These are phyloP conservation scores for Euptelea pleiosperma DNA, from an alignment of 164 flowering plant species.

Conservation along the genomic window DNA sequence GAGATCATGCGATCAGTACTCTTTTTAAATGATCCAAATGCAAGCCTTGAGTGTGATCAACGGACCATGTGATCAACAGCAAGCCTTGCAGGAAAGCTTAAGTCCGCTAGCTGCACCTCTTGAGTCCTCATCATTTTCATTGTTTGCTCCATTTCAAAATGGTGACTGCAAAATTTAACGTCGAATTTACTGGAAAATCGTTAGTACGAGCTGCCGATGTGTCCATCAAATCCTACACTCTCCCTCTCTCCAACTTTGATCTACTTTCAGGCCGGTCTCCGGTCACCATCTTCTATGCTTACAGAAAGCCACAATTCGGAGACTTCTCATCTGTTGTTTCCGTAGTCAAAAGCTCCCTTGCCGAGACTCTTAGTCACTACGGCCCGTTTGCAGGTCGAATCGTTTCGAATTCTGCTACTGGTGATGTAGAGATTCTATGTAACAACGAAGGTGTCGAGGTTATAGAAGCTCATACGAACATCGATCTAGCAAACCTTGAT, in stretches of 20 bases:
- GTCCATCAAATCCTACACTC: no score
- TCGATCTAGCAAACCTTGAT: constrained; percentile 24
- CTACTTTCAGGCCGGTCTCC: constrained; percentile 2
- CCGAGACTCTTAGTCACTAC: constrained; percentile 29
- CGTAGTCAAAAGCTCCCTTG: constrained; percentile 32
- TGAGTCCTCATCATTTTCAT: no score
- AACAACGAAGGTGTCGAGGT: constrained; percentile 42
- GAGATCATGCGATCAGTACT: no score
- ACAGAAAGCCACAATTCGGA: constrained; percentile 1
- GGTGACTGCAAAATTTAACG: no score
- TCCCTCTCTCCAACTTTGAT: constrained; percentile 13
- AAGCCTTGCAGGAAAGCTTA: no score
- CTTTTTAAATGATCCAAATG: no score
- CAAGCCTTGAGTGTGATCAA: no score
- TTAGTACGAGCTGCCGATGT: no score
- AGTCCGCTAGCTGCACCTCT: no score
- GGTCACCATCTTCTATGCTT: neutral
- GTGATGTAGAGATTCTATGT: constrained; percentile 51
- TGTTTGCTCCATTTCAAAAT: no score
- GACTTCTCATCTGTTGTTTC: constrained; percentile 5
- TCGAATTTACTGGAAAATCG: no score
- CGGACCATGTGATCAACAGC: no score
- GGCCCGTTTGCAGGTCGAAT: constrained; percentile 47
- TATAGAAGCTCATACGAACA: constrained; percentile 34
- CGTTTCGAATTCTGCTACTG: constrained; percentile 24